Evolutionary conservation across 2,329 filamentous ascomycete genomes (phyloP).

Genomic region (Graphilbum ipis-grandicollis): DNA sequence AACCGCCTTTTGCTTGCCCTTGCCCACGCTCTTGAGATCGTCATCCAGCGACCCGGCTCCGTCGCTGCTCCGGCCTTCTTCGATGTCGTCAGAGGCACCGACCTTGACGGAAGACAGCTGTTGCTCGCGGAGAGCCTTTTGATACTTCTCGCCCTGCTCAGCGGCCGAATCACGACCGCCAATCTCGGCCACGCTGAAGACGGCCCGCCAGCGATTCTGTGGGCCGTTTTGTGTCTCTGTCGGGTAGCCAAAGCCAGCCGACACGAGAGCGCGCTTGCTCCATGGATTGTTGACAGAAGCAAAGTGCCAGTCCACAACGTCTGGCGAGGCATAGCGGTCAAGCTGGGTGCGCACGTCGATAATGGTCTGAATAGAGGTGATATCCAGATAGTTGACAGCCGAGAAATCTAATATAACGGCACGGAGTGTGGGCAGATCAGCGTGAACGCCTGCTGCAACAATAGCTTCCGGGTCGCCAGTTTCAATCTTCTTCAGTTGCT

Average conservation of each 20-base stretch:
- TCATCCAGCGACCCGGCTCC: constrained; percentile 13
- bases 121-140: constrained; percentile 26
- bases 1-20: constrained; percentile 21
- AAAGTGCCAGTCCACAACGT: constrained; percentile 34
- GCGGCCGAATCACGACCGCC: constrained; percentile 53
- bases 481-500: constrained; percentile 14
- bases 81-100: constrained; percentile 9
- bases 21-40: constrained; percentile 16
- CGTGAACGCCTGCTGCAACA: constrained; percentile 7
- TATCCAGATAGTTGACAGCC: constrained; percentile 37
- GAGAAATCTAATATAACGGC: constrained; percentile 41
- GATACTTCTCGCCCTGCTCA: constrained; percentile 44
- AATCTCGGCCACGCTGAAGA: constrained; percentile 84
- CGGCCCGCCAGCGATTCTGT: constrained; percentile 70
- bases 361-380: constrained; percentile 38
- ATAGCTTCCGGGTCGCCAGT: constrained; percentile 7
- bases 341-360: constrained; percentile 36
- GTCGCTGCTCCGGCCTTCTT: constrained; percentile 10
- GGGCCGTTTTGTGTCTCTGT: constrained; percentile 31
- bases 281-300: constrained; percentile 36
- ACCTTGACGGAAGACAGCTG: constrained; percentile 3
- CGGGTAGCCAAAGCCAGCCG: constrained; percentile 43
- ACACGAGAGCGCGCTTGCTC: constrained; percentile 37
- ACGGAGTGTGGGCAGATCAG: constrained; percentile 16
- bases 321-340: constrained; percentile 31